Evolutionary conservation across 2,329 filamentous ascomycete genomes (phyloP), one percentile per base, ranked within the genome.

Genomic region (Colletotrichum cuscutae): DNA sequence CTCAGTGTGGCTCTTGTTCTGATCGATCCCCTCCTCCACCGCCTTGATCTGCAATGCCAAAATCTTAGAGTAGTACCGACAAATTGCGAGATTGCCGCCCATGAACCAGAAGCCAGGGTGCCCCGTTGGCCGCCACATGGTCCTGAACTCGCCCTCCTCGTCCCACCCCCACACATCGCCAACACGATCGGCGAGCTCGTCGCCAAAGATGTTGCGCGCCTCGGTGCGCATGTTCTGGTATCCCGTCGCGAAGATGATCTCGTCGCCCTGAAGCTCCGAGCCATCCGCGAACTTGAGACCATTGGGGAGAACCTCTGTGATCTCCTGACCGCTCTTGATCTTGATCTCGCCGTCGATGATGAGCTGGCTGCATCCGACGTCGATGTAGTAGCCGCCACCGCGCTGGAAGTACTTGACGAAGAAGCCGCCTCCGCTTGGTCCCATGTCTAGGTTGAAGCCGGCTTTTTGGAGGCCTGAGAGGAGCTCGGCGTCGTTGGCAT

Each of bases 391-490:
- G 2, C 81, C 81, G 2, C 81, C 81, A 32, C 76, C 79, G 28
- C 80, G 79, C 76, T 82, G 81, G 53, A 81, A 81, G 42, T 80
- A 79, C 76, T 80, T 81, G 52, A 78, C 79, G 28, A 90, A 85
- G 3, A 93, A 82, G 19, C 81, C 81, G 0, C 76, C 76, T 46
- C 72, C 84, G 76, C 89, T 85, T 0, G 88, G 86, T 0, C 90
- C 90, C 24, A 79, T 81, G 76, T 93, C 90, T 1, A 90, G 79
- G 66, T 86, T 86, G 84, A 93, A 93, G 0, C 92, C 92, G 0
- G 84, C 90, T 42, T 83, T 86, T 2, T 82, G 80, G 0, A 94
- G 84, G 0, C 85, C 85, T 0, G 80, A 76, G 4, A 88, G 79
- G 0, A 83, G 77, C 1, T 82, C 80, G 46, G 78, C 80, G 76